phyloP scores from a whole-genome alignment of 371 early-diverging fungal genomes.

The Funneliformis caledonium region DNA sequence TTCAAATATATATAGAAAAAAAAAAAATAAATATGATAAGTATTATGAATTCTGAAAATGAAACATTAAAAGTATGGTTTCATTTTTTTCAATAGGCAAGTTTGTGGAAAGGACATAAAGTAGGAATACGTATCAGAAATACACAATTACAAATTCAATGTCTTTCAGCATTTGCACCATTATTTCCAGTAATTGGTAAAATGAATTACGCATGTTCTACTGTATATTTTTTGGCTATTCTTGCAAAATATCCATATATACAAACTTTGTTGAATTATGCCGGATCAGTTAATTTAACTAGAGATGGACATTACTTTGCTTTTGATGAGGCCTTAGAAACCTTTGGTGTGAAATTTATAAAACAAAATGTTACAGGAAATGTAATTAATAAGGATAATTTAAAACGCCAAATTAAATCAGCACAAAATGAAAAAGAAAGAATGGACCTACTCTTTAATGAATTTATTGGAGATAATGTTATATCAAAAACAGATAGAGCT shows the following conservation, averaged over 20 bases:
- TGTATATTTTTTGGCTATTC: conserved; percentile 1
- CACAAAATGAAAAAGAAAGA: background rate
- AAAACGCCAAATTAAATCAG: background rate
- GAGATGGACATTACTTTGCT: conserved; percentile 17
- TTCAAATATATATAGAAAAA: conserved; percentile 6
- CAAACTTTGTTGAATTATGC: background rate
- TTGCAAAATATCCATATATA: background rate
- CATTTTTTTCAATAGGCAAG: background rate
- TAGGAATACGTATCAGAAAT: background rate
- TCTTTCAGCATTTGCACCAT: background rate
- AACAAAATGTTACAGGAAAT: background rate
- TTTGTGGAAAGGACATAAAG: background rate
- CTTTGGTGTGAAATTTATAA: conserved; percentile 4
- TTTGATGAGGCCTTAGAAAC: background rate
- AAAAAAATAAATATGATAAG: background rate
- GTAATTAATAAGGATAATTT: background rate
- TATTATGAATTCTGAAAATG: conserved; percentile 2
- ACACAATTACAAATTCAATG: conserved; percentile 1
- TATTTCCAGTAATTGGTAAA: conserved; percentile 7
- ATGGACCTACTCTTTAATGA: background rate
- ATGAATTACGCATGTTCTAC: background rate
- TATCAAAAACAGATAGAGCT: background rate
- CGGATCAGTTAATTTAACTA: background rate
- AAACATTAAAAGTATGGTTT: conserved; percentile 7
- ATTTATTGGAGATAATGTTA: conserved; percentile 9